phyloP scores from a whole-genome alignment of 2,329 filamentous ascomycete genomes.

The Nothomitra cinnamomea region DNA sequence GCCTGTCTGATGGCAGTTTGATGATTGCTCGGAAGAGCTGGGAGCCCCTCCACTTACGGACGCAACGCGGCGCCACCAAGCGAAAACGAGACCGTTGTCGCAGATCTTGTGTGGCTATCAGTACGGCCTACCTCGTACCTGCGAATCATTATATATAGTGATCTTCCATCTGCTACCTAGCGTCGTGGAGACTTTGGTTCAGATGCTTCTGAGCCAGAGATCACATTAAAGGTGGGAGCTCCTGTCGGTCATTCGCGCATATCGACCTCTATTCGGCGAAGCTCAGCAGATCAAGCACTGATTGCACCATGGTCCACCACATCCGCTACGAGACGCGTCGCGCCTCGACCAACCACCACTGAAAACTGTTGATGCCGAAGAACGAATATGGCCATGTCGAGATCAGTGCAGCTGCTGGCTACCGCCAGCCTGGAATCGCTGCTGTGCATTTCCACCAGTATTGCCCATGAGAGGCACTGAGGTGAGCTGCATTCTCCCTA shows the following conservation, averaged over 20 bases:
- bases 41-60: background rate
- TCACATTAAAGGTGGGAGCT: background rate
- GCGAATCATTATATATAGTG: background rate
- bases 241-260: slow-evolving; percentile 2
- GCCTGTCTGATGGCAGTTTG: slow-evolving; percentile 1
- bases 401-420: background rate
- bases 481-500: background rate
- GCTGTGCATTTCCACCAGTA: background rate
- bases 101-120: slow-evolving; percentile 1
- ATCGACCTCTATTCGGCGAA: slow-evolving; percentile 2
- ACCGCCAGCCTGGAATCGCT: background rate
- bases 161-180: background rate
- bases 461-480: background rate
- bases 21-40: background rate
- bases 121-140: background rate
- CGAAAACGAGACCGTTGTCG: slow-evolving; percentile 3
- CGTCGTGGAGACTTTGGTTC: background rate
- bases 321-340: background rate
- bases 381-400: background rate
- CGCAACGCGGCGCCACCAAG: slow-evolving; percentile 2
- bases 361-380: background rate
- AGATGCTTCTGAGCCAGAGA: background rate
- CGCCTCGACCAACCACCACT: background rate
- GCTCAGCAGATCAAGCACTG: background rate
- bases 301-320: background rate